Evolutionary conservation across 345 rosid genomes (phyloP), one percentile per base, ranked within the genome.

Genomic region (Pistacia atlantica): DNA sequence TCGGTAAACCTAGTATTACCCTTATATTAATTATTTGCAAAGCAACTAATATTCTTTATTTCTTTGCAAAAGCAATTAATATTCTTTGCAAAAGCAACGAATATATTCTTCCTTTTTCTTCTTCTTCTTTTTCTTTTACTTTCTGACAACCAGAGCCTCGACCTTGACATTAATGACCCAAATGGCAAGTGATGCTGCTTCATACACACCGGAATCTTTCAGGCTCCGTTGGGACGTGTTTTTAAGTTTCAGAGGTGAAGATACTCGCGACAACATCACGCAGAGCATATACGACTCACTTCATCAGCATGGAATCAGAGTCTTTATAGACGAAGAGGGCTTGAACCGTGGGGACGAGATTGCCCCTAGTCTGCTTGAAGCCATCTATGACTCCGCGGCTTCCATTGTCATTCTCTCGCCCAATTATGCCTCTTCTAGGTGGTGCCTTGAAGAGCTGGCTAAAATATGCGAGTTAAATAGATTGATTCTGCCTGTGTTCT

Each of bases 201-300:
- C 59, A 51, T 25, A 56, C 0, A 2, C 69, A 54, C 85, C 76
- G 56, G 83, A 79, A 37, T 79, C 83, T 38, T 74, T 71, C 6
- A 82, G 92, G 68, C 84, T 80, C 73, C 71, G 67, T 11, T 90
- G 74, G 78, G 90, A 90, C 80, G 87, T 87, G 4, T 88, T 90
- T 76, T 77, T 90, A 16, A 90, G 91, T 31, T 90, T 90, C 81
- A 80, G 90, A 31, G 90, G 91, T 14, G 86, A 77, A 70, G 93
- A 90, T 74, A 88, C 90, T 20, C 85, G 93, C 55, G 3, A 37
- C 3, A 74, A 51, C 72, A 37, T 90, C 80, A 80, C 88, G 5
- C 35, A 3, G 48, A 22, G 45, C 3, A 78, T 90, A 80, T 75
- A 79, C 72, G 9, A 16, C 20, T 56, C 67, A 0, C 84, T 84